A percentile compares a stretch with the other conserved stretches of the same genome.
Conservation (phyloP, 139 green algal species). For the Chlamydomonas sp. region DNA sequence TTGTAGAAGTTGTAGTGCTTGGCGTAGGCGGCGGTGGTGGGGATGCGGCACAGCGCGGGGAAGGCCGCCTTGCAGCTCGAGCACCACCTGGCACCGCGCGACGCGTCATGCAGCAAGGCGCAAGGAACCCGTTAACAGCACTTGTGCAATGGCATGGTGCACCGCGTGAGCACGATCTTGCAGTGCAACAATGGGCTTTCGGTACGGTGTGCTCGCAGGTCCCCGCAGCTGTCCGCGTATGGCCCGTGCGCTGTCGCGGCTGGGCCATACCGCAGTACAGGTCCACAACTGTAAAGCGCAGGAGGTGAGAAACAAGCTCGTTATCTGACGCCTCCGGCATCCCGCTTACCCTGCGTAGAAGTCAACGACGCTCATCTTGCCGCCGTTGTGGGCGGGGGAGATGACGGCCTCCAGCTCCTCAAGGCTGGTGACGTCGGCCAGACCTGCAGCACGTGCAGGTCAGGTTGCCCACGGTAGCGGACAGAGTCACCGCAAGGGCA, state of each 20-base stretch:
- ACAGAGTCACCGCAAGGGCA: no score
- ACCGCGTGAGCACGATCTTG: not conserved
- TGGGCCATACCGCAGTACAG: no score
- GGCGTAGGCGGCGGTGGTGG: not conserved
- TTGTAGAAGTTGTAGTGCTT: conserved; percentile 33
- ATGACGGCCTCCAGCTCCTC: conserved; percentile 18
- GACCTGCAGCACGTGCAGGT: not conserved
- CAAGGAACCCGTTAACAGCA: not conserved
- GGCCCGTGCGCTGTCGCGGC: no score
- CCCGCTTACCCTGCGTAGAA: conserved; percentile 15
- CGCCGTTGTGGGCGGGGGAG: not conserved
- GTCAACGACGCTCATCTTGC: conserved; percentile 21
- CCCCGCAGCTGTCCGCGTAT: no score
- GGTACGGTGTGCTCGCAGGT: no score
- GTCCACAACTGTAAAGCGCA: no score
- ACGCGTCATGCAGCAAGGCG: not conserved
- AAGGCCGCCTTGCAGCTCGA: conserved; percentile 39
- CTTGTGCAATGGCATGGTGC: not conserved
- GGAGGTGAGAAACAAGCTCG: no score
- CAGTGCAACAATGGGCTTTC: no score
- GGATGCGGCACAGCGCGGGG: conserved; percentile 24
- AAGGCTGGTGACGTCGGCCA: conserved; percentile 4
- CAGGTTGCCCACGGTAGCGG: no score
- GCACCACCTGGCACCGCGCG: conserved; percentile 15
- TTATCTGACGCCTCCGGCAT: no score